phyloP scores from a whole-genome alignment of 306 rosid genomes.

The Inga leiocalycina region DNA sequence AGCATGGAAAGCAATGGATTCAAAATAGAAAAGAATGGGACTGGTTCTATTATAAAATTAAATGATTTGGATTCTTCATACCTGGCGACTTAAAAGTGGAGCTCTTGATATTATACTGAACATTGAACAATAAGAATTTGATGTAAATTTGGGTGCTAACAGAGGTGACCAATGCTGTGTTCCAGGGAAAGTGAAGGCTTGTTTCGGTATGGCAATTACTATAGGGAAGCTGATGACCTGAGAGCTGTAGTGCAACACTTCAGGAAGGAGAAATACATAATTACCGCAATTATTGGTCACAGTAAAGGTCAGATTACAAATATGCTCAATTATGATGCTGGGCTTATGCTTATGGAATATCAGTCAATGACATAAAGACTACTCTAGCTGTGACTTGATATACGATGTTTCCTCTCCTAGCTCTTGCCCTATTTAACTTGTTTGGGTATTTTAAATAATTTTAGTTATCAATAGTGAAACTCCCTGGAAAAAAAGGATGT shows the following conservation, averaged over 20 bases:
- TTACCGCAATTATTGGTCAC: slow-evolving; percentile 80
- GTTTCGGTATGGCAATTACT: slow-evolving; percentile 81
- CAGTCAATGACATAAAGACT: neutral
- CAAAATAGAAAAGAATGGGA: slow-evolving; percentile 2
- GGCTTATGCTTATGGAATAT: slow-evolving; percentile 12
- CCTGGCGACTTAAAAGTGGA: neutral
- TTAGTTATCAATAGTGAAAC: neutral
- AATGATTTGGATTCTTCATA: slow-evolving; percentile 23
- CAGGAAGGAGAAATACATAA: slow-evolving; percentile 45
- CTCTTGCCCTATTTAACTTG: neutral
- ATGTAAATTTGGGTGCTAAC: slow-evolving; percentile 10
- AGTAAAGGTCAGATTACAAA: slow-evolving; percentile 70
- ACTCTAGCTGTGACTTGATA: slow-evolving; percentile 19
- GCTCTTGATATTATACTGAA: slow-evolving; percentile 9
- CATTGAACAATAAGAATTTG: neutral
- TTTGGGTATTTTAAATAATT: neutral
- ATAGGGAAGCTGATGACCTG: slow-evolving; percentile 82
- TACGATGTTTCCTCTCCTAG: slow-evolving; percentile 5
- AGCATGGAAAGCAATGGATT: slow-evolving; percentile 7
- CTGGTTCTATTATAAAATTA: neutral
- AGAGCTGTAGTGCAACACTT: slow-evolving; percentile 70
- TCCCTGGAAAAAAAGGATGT: neutral
- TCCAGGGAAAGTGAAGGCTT: slow-evolving; percentile 89
- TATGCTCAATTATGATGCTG: slow-evolving; percentile 17
- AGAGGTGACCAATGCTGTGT: slow-evolving; percentile 24